These are phyloP conservation scores for Mycena alexandri DNA, from an alignment of 768 basidiomycete genomes.

Conservation along the genomic window DNA sequence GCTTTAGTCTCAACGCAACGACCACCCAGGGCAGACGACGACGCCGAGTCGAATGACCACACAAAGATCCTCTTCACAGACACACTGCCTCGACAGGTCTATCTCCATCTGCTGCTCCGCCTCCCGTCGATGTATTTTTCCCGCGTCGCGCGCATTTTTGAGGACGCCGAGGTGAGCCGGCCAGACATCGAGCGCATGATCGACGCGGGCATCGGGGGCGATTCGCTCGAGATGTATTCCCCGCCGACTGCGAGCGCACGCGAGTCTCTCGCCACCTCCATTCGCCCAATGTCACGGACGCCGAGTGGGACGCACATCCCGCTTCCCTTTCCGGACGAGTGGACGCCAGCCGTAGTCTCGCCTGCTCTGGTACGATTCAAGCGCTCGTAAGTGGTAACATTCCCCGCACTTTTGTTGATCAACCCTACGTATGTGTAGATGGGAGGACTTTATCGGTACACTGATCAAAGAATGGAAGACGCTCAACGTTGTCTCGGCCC, in stretches of 20 bases:
- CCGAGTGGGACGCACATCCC: constrained; percentile 37
- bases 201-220: constrained; percentile 50
- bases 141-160: constrained; percentile 80
- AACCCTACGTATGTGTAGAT: constrained; percentile 56
- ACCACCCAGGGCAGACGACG: constrained; percentile 47
- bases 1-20: constrained; percentile 44
- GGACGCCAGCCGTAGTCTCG: constrained; percentile 66
- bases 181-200: constrained; percentile 76
- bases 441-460: constrained; percentile 81
- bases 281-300: constrained; percentile 37
- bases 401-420: neutral
- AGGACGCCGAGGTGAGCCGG: constrained; percentile 82
- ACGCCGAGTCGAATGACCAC: constrained; percentile 30
- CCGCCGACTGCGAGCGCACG: constrained; percentile 14
- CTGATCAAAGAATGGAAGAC: constrained; percentile 84
- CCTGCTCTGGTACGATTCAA: constrained; percentile 76
- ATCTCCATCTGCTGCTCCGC: constrained; percentile 66
- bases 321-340: constrained; percentile 67
- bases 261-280: constrained; percentile 43
- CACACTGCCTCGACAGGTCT: constrained; percentile 57
- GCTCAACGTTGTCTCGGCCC: constrained; percentile 76
- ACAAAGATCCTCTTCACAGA: constrained; percentile 49
- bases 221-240: constrained; percentile 5
- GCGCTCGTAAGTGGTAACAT: constrained; percentile 41
- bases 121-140: constrained; percentile 87